phyloP scores from a whole-genome alignment of 805 yeast genomes.

The Nakazawaea pomicola region DNA sequence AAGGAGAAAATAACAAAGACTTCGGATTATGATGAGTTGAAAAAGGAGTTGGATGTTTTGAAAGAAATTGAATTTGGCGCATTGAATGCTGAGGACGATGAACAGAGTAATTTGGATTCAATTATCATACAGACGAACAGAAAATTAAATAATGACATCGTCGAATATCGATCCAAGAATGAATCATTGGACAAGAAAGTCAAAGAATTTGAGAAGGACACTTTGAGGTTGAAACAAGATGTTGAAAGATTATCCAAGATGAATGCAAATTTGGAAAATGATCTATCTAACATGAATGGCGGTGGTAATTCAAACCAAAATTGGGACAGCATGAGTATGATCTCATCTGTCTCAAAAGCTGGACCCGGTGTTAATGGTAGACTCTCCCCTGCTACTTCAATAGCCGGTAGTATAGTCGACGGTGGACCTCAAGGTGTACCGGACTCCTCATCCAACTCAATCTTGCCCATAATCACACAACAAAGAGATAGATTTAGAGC shows the following conservation, averaged over 20 bases:
- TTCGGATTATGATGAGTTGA: slow-evolving; percentile 75
- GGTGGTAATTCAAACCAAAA: slow-evolving; percentile 42
- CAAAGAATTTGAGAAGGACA: slow-evolving; percentile 31
- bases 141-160: slow-evolving; percentile 64
- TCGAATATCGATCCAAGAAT: slow-evolving; percentile 57
- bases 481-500: slow-evolving; percentile 91
- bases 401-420: slow-evolving; percentile 33
- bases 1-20: slow-evolving; percentile 45
- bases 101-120: slow-evolving; percentile 42
- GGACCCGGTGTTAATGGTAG: slow-evolving; percentile 27
- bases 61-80: slow-evolving; percentile 72
- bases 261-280: slow-evolving; percentile 68
- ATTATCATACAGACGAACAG: slow-evolving; percentile 67
- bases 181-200: slow-evolving; percentile 39
- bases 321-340: slow-evolving; percentile 62
- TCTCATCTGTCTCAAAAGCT: slow-evolving; percentile 50
- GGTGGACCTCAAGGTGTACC: background rate
- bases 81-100: slow-evolving; percentile 28
- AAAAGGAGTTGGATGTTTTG: slow-evolving; percentile 66
- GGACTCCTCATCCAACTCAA: slow-evolving; percentile 43
- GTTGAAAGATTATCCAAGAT: slow-evolving; percentile 36
- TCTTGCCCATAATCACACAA: slow-evolving; percentile 84
- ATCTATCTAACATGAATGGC: slow-evolving; percentile 56
- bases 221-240: slow-evolving; percentile 31
- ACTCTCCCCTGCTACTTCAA: slow-evolving; percentile 49